Conservation (phyloP, 169 alveolate species). For the Ichthyophthirius multifiliis region DNA sequence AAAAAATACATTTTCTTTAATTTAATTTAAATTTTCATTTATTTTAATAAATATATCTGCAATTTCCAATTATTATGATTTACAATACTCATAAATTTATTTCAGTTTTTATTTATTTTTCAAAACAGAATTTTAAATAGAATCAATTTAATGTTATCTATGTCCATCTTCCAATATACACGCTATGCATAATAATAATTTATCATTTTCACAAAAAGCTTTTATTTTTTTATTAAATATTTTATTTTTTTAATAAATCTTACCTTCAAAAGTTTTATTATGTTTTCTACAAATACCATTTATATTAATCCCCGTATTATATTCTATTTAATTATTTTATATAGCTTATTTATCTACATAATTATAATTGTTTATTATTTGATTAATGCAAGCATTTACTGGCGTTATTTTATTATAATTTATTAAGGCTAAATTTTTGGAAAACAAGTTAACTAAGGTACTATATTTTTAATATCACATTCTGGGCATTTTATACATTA, state of each 20-base stretch:
- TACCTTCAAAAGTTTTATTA: slow-evolving; percentile 9
- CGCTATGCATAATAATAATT: neutral
- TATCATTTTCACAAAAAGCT: slow-evolving; percentile 16
- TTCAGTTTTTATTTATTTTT: neutral
- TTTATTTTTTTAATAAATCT: neutral
- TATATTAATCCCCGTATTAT: too few species aligned
- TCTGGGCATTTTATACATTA: neutral
- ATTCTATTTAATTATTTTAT: too few species aligned
- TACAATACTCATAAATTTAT: too few species aligned
- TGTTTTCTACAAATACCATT: slow-evolving; percentile 6
- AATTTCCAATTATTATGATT: too few species aligned
- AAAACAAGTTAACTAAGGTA: neutral
- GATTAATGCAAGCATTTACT: too few species aligned
- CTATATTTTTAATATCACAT: neutral
- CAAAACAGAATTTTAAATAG: slow-evolving; percentile 2
- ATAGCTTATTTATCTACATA: too few species aligned
- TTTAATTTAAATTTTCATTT: too few species aligned
- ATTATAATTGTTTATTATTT: too few species aligned
- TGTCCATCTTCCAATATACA: slow-evolving; percentile 20
- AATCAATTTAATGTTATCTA: neutral
- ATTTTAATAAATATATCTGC: too few species aligned
- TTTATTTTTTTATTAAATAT: too few species aligned
- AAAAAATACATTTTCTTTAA: too few species aligned
- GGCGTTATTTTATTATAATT: neutral
- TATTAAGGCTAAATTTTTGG: slow-evolving; percentile 14